Evolutionary conservation across 2,329 filamentous ascomycete genomes (phyloP), one percentile per base, ranked within the genome.

Genomic region (Seiridium unicorne): DNA sequence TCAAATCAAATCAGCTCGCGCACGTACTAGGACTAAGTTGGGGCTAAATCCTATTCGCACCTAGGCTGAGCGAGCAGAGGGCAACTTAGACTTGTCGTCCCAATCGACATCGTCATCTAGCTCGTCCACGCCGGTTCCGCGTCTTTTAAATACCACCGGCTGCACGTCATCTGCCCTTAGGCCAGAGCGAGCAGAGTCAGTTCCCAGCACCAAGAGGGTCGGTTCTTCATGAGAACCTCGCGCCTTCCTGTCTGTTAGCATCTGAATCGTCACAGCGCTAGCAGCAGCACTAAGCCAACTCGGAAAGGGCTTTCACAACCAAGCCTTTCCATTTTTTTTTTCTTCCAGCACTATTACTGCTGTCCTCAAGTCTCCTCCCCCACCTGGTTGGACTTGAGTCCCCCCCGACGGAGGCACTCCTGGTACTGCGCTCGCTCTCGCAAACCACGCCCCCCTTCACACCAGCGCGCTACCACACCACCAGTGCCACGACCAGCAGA

Each of bases 231-330:
- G 38, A 51, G 49, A 51, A 51, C 49, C 35, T 51, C 34, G 49
- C 49, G 49, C 49, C 49, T 51, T 10, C 49, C 38, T 36, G 49
- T 36, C 49, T 51, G 49, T 34, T 51, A 55, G 53, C 36, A 55
- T 32, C 36, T 58, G 34, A 51, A 31, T 44, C 44, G 46, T 49
- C 54, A 57, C 42, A 26, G 55, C 55, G 46, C 55, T 58, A 58
- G 55, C 32, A 18, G 26, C 46, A 36, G 38, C 18, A 40, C 55
- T 58, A 58, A 51, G 46, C 55, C 40, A 58, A 58, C 42, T 46
- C 32, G 42, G 55, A 44, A 49, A 58, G 42, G 36, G 5, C 44
- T 35, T 10, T 8, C 8, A 36, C 35, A 48, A 35, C 51, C 36
- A 40, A 31, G n/a, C 40, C 54, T 48, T 48, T 44, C 55, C 26